Conservation (phyloP, 2,329 filamentous ascomycete genomes). For the Didymella lethalis region DNA sequence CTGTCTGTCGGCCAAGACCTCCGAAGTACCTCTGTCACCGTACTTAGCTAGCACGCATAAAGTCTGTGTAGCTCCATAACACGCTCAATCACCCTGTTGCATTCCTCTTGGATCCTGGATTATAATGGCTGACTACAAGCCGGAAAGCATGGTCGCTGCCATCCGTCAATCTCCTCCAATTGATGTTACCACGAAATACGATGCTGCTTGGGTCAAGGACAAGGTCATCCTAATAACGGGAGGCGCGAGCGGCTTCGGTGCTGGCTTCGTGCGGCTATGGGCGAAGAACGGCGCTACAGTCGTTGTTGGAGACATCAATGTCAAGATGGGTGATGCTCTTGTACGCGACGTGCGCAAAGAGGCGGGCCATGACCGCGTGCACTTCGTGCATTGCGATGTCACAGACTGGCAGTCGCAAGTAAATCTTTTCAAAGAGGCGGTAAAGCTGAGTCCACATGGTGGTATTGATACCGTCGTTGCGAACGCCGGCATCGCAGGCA, state of each 20-base stretch:
- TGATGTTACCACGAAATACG: constrained; percentile 47
- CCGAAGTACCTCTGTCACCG: constrained; percentile 2
- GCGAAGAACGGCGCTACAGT: constrained; percentile 60
- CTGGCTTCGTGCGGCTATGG: constrained; percentile 51
- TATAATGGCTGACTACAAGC: constrained; percentile 35
- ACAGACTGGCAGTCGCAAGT: constrained; percentile 71
- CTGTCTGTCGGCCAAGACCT: constrained; percentile 7
- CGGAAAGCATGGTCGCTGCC: constrained; percentile 30
- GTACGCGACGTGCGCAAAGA: constrained; percentile 60
- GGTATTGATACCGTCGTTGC: constrained; percentile 70
- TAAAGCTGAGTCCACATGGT: constrained; percentile 61
- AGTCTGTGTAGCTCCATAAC: not conserved
- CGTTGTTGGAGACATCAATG: constrained; percentile 70
- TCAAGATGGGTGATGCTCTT: constrained; percentile 61
- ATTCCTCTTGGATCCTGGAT: not conserved
- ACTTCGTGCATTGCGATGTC: constrained; percentile 70
- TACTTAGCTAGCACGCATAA: constrained; percentile 5
- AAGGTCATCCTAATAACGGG: constrained; percentile 52
- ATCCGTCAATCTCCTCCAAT: constrained; percentile 51
- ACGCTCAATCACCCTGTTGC: not conserved
- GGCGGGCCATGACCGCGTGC: constrained; percentile 56
- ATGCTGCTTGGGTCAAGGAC: constrained; percentile 48
- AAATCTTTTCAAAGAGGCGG: constrained; percentile 67
- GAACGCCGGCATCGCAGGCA: constrained; percentile 68
- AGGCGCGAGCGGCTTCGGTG: constrained; percentile 52